These are phyloP conservation scores for Phaseolus coccineus DNA, from an alignment of 331 rosid species.

Conservation along the genomic window DNA sequence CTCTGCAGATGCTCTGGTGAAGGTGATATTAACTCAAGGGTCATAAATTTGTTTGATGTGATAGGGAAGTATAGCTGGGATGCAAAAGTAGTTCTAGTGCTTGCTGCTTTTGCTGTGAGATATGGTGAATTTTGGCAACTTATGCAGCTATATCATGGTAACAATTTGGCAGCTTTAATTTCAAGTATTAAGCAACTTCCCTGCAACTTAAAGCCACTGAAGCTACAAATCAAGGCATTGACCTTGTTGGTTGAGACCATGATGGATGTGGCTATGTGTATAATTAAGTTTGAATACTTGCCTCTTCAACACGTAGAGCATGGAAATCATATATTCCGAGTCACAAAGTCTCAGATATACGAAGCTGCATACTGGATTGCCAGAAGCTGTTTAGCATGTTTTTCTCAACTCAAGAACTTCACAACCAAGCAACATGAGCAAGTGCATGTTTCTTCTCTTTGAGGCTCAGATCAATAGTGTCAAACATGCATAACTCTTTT, in stretches of 20 bases:
- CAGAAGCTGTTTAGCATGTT: slow-evolving; percentile 65
- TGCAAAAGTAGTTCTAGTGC: slow-evolving; percentile 63
- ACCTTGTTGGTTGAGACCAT: slow-evolving; percentile 57
- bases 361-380: slow-evolving; percentile 68
- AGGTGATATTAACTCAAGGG: slow-evolving; percentile 52
- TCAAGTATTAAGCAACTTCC: slow-evolving; percentile 59
- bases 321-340: slow-evolving; percentile 38
- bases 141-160: slow-evolving; percentile 47
- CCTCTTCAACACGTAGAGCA: slow-evolving; percentile 51
- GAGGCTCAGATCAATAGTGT: slow-evolving; percentile 35
- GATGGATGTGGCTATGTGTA: slow-evolving; percentile 61
- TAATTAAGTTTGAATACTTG: slow-evolving; percentile 63
- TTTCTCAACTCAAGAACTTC: slow-evolving; percentile 56
- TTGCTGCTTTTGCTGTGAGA: slow-evolving; percentile 63
- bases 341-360: slow-evolving; percentile 49
- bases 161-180: slow-evolving; percentile 57
- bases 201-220: slow-evolving; percentile 42
- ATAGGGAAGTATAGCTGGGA: slow-evolving; percentile 65
- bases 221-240: slow-evolving; percentile 62
- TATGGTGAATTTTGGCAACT: slow-evolving; percentile 69
- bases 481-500: slow-evolving; percentile 9
- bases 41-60: slow-evolving; percentile 64
- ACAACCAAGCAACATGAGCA: slow-evolving; percentile 59
- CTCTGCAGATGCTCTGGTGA: slow-evolving; percentile 53
- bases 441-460: slow-evolving; percentile 74